Base-by-base conservation (phyloP, 352 stramenopile genomes). In the Pythium periplocum region DNA sequence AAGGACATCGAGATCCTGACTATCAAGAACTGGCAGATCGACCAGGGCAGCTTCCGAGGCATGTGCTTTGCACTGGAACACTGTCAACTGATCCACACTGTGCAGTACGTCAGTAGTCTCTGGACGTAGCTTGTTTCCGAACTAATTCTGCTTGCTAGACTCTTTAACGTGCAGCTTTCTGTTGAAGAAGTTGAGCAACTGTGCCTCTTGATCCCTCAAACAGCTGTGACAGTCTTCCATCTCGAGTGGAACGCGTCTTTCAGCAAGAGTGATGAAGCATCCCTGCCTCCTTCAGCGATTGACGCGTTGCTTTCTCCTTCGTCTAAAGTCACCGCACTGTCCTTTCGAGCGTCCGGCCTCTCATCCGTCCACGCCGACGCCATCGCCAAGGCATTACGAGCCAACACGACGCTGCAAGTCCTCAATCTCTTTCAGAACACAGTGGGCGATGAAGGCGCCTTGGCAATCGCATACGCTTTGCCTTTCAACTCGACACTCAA, bases 391-490 rank as follows among this genome's bases (percentile, higher is more conserved):
- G 62, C 64, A 3, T 47, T 92, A 0, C 67, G 68, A 1, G 33
- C n/a, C 5, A 88, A 80, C 59, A 62, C 68, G 38, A 83, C 50
- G 9, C 68, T 92, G 4, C 58, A 82, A 55, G 57, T 71, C 33
- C 69, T 92, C 34, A 92, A 90, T 44, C 54, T 90, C 36, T 92
- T 90, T 40, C 68, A 83, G 32, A 92, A 92, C 50, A 33, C 50
- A 0, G 64, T 92, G 8, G 68, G 64, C 0, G 77, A 92, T 53
- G 68, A 62, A 12, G 82, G 82, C 2, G 76, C 75, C 0, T 35
- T 70, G 5, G 82, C 70, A 4, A 62, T 92, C 11, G 77, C 78
- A 6, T 68, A 79, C 46, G 76, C 77, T 11, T 41, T 92, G 47
- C 67, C 78, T 0, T 68, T 81, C 40, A 88, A 86, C 41, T 55